Evolutionary conservation across 108 stramenopile genomes (phyloP).

Genomic region (Skeletonema menzelii): DNA sequence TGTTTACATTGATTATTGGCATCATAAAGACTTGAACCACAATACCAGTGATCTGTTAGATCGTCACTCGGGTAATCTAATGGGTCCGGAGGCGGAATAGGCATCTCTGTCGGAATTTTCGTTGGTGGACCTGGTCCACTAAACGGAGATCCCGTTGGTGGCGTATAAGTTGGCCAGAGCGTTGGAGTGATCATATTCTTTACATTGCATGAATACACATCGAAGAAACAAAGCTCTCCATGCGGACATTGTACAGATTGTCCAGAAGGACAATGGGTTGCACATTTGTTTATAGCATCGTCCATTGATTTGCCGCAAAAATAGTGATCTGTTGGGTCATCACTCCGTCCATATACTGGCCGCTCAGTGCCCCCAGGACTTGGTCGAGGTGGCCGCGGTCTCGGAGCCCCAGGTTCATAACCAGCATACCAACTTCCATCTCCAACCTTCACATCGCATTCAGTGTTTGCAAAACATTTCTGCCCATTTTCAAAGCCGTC

Average conservation of each 20-base stretch:
- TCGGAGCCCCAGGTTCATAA: neutral
- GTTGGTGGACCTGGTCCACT: conserved; percentile 28
- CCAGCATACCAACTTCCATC: conserved; percentile 20
- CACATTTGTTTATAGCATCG: conserved; percentile 28
- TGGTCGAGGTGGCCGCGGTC: conserved; percentile 1
- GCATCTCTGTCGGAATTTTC: conserved; percentile 47
- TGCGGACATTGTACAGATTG: conserved; percentile 13
- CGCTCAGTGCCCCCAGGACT: conserved; percentile 31
- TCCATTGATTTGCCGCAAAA: conserved; percentile 37
- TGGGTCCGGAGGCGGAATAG: conserved; percentile 40
- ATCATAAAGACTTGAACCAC: conserved; percentile 25
- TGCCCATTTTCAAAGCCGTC: conserved; percentile 29
- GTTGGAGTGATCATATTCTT: conserved; percentile 24
- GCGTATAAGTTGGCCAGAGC: neutral
- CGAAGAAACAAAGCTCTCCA: conserved; percentile 24
- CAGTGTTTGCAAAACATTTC: conserved; percentile 43
- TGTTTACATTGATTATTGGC: conserved; percentile 21
- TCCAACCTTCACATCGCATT: conserved; percentile 34
- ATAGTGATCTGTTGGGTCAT: conserved; percentile 33
- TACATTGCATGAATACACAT: conserved; percentile 33
- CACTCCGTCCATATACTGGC: conserved; percentile 29
- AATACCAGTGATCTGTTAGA: conserved; percentile 45
- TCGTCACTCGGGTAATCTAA: conserved; percentile 36
- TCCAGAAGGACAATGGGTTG: conserved; percentile 39
- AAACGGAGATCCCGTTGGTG: conserved; percentile 5